These are phyloP conservation scores for Arxiozyma heterogenica DNA, from an alignment of 1,139 yeast genomes.

Conservation along the genomic window DNA sequence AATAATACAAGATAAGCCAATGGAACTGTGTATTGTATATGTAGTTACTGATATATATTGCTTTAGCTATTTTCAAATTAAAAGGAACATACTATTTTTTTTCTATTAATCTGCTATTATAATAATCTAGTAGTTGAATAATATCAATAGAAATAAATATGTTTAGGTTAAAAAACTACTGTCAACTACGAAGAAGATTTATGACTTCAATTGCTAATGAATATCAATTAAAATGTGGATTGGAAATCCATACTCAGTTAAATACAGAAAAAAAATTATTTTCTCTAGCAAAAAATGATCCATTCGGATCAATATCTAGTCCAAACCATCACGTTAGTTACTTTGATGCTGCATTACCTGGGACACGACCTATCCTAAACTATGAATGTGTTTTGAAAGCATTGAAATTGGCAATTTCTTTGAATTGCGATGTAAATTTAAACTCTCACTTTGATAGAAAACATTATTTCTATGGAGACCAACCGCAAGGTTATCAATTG, in stretches of 20 bases:
- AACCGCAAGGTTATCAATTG: slow-evolving; percentile 91
- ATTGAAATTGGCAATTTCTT: slow-evolving; percentile 61
- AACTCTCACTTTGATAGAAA: slow-evolving; percentile 76
- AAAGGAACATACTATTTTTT: no score
- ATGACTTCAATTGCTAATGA: slow-evolving; percentile 8
- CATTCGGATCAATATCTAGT: slow-evolving; percentile 33
- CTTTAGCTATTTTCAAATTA: no score
- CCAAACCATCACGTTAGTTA: slow-evolving; percentile 70
- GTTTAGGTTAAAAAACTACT: neutral
- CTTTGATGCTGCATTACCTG: slow-evolving; percentile 85
- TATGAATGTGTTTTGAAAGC: slow-evolving; percentile 68
- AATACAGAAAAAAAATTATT: slow-evolving; percentile 68
- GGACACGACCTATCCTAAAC: slow-evolving; percentile 80
- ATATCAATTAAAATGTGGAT: slow-evolving; percentile 61
- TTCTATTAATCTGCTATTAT: no score
- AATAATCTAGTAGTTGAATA: no score
- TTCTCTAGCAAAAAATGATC: slow-evolving; percentile 45
- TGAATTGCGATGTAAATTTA: slow-evolving; percentile 50
- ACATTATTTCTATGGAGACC: slow-evolving; percentile 94
- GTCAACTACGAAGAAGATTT: neutral
- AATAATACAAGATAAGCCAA: no score
- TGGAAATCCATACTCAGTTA: slow-evolving; percentile 89
- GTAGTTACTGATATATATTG: no score
- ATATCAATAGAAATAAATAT: neutral
- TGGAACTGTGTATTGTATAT: no score